These are phyloP conservation scores for Trametopsis cervina DNA, from an alignment of 768 basidiomycete species.

Conservation along the genomic window DNA sequence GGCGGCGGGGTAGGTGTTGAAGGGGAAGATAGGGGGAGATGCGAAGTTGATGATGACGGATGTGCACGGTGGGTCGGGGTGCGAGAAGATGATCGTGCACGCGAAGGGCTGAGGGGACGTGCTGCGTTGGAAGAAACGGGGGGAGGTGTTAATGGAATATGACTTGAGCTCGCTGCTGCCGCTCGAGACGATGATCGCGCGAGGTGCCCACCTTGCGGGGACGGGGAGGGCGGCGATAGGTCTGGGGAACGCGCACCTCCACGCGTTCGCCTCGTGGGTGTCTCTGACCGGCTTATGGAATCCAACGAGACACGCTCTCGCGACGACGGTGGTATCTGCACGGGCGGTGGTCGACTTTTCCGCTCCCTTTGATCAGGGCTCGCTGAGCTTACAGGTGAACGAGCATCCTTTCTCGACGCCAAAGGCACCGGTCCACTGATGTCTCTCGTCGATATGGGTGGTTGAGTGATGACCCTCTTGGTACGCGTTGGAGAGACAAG, in stretches of 20 bases:
- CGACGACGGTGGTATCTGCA: slow-evolving; percentile 24
- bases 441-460: slow-evolving; percentile 26
- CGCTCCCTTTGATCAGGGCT: slow-evolving; percentile 16
- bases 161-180: slow-evolving; percentile 32
- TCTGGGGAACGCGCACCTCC: slow-evolving; percentile 18
- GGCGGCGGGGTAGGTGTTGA: slow-evolving; percentile 24
- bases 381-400: slow-evolving; percentile 18
- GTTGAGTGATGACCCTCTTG: slow-evolving; percentile 31
- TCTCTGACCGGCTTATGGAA: slow-evolving; percentile 17
- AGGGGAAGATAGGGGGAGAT: slow-evolving; percentile 35
- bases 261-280: slow-evolving; percentile 28
- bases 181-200: slow-evolving; percentile 32
- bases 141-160: slow-evolving; percentile 32
- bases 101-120: slow-evolving; percentile 35
- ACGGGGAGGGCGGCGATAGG: slow-evolving; percentile 41
- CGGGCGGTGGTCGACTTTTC: slow-evolving; percentile 26
- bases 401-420: slow-evolving; percentile 25
- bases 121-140: slow-evolving; percentile 34
- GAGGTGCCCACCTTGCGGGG: slow-evolving; percentile 31
- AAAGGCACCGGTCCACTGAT: slow-evolving; percentile 36
- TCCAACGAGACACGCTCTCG: slow-evolving; percentile 16
- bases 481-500: slow-evolving; percentile 40
- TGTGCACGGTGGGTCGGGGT: slow-evolving; percentile 38
- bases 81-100: slow-evolving; percentile 36
- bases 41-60: slow-evolving; percentile 43